These are phyloP conservation scores for Diutina catenulata DNA, from an alignment of 1,139 yeast species.

Conservation along the genomic window DNA sequence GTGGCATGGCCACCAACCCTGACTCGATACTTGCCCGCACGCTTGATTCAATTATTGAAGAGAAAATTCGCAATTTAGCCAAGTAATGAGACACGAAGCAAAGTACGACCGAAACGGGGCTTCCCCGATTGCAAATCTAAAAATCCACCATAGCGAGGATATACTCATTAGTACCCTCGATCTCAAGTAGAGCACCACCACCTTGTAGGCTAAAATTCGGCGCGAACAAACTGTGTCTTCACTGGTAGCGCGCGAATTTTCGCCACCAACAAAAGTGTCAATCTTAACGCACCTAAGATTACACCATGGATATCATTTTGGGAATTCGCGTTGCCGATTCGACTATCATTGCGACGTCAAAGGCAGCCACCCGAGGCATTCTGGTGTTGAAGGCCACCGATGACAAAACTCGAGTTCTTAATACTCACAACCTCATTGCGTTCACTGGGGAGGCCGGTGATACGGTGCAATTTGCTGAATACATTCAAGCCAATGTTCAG, in stretches of 20 bases:
- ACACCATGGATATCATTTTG: conserved; percentile 70
- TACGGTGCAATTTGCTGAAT: conserved; percentile 93
- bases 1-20: conserved; percentile 38
- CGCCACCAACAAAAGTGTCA: no score
- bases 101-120: no score
- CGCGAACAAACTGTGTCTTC: no score
- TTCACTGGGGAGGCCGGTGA: conserved; percentile 96
- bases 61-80: no score
- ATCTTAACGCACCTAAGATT: no score
- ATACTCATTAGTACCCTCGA: no score
- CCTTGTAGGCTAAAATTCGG: no score
- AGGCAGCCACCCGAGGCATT: conserved; percentile 90
- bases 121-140: no score
- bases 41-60: conserved; percentile 40
- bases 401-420: conserved; percentile 75
- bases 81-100: no score
- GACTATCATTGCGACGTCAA: conserved; percentile 83
- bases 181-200: no score
- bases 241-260: no score
- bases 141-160: no score
- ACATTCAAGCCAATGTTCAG: conserved; percentile 84
- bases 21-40: conserved; percentile 28
- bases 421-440: conserved; percentile 73
- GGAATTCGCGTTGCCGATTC: conserved; percentile 77
- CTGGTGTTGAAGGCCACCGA: conserved; percentile 77